phyloP scores from a whole-genome alignment of 73 alveolate species.

The Effrenium voratum region DNA sequence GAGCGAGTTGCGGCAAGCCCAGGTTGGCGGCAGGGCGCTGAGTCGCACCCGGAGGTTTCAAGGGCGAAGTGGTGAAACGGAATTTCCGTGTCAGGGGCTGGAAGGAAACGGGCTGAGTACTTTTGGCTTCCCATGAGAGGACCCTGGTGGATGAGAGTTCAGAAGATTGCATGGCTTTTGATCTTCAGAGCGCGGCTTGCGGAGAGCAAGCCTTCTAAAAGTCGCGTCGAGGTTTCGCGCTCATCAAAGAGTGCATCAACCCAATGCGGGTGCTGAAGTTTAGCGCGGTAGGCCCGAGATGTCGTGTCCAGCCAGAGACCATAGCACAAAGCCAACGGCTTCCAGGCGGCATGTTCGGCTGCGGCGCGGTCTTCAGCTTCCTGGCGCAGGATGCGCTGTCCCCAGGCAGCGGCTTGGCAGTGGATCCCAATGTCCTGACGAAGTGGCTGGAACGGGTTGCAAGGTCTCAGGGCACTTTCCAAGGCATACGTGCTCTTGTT shows the following conservation, averaged over 20 bases:
- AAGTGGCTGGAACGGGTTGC: background rate
- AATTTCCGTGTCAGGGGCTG: too few species aligned
- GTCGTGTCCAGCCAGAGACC: too few species aligned
- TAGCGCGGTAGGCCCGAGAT: slow-evolving; percentile 74
- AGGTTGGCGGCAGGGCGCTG: too few species aligned
- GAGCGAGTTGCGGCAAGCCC: too few species aligned
- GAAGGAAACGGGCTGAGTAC: too few species aligned
- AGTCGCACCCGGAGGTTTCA: too few species aligned
- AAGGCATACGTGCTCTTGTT: background rate
- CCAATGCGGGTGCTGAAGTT: slow-evolving; percentile 66
- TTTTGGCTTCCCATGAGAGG: too few species aligned
- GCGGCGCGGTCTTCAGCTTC: slow-evolving; percentile 67
- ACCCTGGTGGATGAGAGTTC: too few species aligned
- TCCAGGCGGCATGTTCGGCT: slow-evolving; percentile 78
- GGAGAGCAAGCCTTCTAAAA: background rate
- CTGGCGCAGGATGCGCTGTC: slow-evolving; percentile 88
- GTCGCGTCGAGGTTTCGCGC: slow-evolving; percentile 20
- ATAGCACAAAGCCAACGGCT: background rate
- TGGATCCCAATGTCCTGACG: background rate
- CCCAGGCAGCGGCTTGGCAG: slow-evolving; percentile 56
- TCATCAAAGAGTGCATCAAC: slow-evolving; percentile 43
- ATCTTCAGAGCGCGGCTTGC: too few species aligned
- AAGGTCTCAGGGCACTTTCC: too few species aligned
- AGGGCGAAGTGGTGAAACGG: too few species aligned
- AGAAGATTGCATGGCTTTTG: too few species aligned